Evolutionary conservation across 768 basidiomycete species (phyloP), one percentile per base, ranked within the genome.

Genomic region (Naganishia vaughanmartiniae): DNA sequence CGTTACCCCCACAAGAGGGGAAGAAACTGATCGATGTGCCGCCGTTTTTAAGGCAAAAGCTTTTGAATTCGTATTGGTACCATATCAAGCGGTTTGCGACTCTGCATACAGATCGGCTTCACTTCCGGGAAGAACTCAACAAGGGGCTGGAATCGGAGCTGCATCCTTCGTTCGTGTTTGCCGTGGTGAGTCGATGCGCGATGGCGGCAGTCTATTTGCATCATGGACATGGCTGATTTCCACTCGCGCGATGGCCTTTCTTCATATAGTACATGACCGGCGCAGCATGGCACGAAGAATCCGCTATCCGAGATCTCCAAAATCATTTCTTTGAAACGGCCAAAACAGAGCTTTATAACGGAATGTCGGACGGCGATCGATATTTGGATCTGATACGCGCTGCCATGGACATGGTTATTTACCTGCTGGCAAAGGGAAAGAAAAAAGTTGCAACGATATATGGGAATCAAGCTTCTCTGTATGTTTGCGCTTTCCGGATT

Each of bases 361-460:
- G 60, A 26, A 63, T 63, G 60, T 21, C 24, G 5, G 6, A 63
- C 6, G 39, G 60, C 28, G 39, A 63, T 63, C 60, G 39, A 17
- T 63, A 45, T n/a, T 30, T 63, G 24, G 60, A 63, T n/a, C 30
- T 63, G 1, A 45, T 63, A 39, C 60, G 60, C 10, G 12, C 42
- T 11, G 36, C 60, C n/a, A 63, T 63, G 60, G 60, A 63, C 24
- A 17, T 63, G 39, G 42, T 63, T n/a, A 63, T 63, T n/a, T 63
- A 63, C 15, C 60, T 63, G 24, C 36, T 63, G 2, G 60, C 60
- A 19, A 39, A 63, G 42, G 60, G 60, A 28, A 39, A 42, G 7
- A 63, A 63, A 26, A 10, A 63, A 6, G 60, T 46, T 17, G 60
- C 60, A 15, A 63, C 28, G 24, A 45, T 63, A 2, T 63, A 42